Base-by-base conservation (phyloP, 2,329 filamentous ascomycete species). In the Fusarium musae region DNA sequence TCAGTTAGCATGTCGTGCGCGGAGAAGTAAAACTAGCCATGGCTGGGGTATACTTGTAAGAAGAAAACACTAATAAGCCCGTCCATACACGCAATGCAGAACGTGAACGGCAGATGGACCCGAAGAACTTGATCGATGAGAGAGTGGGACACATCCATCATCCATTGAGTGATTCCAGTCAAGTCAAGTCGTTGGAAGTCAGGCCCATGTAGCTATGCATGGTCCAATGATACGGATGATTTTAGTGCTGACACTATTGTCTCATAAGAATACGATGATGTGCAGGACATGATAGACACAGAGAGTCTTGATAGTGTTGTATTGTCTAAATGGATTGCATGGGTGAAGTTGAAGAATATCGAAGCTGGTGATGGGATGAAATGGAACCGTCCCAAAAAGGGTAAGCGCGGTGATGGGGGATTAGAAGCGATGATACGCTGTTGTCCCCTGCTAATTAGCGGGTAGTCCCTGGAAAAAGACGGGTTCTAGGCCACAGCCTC, bases 261-360 rank as follows among this genome's bases (percentile, higher is more conserved):
- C 39, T 30, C 21, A 26, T n/a, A 39, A 17, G 9, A 36, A 28
- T 36, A 44, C 34, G 21, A 44, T 23, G 26, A 21, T 21, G n/a
- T 66, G 39, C 12, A 28, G 37, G 12, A 28, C 11, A n/a, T 43
- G 37, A 19, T 40, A 60, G 17, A 23, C 9, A n/a, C 17, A 26
- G 9, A 39, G 30, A 23, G 23, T 37, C 39, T 30, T 30, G 47
- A 30, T 50, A 54, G 57, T 42, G 66, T 60, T 43, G 36, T 39
- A 36, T 36, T 32, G 28, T 49, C 21, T 21, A 12, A 36, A 39
- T 53, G 8, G 30, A 44, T 36, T 32, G 59, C 57, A 69, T 57
- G 70, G 63, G 69, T 56, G 52, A 69, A 58, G 72, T 69, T 72
- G 69, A 64, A 66, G 70, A 74, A 64, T 39, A 64, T 67, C 44